Conservation (phyloP, 208 protist species). For the Tetramitus jugosus region DNA sequence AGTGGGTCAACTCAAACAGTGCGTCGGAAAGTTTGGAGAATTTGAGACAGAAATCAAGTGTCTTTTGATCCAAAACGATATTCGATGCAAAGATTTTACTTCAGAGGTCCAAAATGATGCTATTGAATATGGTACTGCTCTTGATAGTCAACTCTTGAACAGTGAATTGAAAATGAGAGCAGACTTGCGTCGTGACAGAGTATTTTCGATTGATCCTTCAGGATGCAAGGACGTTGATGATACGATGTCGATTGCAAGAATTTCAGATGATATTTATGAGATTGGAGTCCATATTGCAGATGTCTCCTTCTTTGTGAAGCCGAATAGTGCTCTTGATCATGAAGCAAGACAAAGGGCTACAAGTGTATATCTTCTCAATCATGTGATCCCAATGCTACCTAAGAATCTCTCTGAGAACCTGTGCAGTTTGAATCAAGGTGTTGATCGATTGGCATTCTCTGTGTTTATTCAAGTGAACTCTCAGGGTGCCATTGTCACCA, state of each 20-base stretch:
- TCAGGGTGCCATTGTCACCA: slow-evolving; percentile 26
- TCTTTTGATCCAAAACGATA: not conserved
- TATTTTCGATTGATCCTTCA: slow-evolving; percentile 27
- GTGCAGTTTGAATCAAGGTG: slow-evolving; percentile 79
- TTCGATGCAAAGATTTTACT: not conserved
- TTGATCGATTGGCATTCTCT: slow-evolving; percentile 82
- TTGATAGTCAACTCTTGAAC: not conserved
- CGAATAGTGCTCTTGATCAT: not conserved
- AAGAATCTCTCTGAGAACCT: slow-evolving; percentile 83
- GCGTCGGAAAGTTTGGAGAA: not conserved
- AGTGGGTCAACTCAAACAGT: not conserved
- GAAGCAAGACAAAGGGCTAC: slow-evolving; percentile 15
- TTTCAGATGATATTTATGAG: slow-evolving; percentile 11
- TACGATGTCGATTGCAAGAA: slow-evolving; percentile 21
- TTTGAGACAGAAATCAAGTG: not conserved
- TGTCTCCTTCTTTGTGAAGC: slow-evolving; percentile 30
- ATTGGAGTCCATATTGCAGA: slow-evolving; percentile 31
- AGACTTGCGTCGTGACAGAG: not conserved
- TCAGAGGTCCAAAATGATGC: not conserved
- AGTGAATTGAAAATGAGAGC: slow-evolving; percentile 58
- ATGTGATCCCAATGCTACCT: slow-evolving; percentile 48
- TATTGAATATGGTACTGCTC: not conserved
- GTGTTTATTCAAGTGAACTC: slow-evolving; percentile 64
- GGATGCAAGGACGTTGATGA: slow-evolving; percentile 28
- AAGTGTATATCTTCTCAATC: slow-evolving; percentile 27